These are phyloP conservation scores for Lactifluus echinatus DNA, from an alignment of 768 basidiomycete species.

Conservation along the genomic window DNA sequence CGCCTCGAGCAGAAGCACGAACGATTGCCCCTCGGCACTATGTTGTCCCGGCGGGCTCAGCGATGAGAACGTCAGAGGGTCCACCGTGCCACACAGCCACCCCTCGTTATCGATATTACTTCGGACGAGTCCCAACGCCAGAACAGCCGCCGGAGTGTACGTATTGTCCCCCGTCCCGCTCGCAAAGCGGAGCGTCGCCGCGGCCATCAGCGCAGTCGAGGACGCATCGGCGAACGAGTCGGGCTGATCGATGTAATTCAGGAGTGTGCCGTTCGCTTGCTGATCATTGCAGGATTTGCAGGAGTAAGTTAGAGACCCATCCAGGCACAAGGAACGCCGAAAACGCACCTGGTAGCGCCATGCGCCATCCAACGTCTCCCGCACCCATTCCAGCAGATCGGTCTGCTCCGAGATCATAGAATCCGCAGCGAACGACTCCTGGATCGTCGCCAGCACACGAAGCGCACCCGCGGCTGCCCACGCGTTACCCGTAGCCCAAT, in stretches of 20 bases:
- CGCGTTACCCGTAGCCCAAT: conserved; percentile 60
- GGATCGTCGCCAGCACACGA: conserved; percentile 50
- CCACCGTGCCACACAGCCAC: conserved; percentile 13
- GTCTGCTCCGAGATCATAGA: conserved; percentile 32
- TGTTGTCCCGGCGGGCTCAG: conserved; percentile 5
- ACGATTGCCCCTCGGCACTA: conserved; percentile 20
- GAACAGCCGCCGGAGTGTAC: conserved; percentile 34
- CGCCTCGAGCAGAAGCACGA: conserved; percentile 17
- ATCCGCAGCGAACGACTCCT: conserved; percentile 32
- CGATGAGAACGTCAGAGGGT: conserved; percentile 8
- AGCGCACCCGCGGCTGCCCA: conserved; percentile 67
- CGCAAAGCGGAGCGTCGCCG: conserved; percentile 48
- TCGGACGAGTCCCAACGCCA: conserved; percentile 32
- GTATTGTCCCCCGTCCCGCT: conserved; percentile 31
- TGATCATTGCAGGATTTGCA: conserved; percentile 23
- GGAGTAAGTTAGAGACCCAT: too few relatives aligned
- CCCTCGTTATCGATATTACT: conserved; percentile 31
- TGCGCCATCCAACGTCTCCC: conserved; percentile 38
- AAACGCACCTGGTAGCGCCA: conserved; percentile 38
- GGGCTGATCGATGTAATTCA: conserved; percentile 43
- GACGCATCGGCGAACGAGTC: conserved; percentile 47
- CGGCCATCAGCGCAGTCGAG: conserved; percentile 48
- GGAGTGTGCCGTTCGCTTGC: conserved; percentile 39
- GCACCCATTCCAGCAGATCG: conserved; percentile 43
- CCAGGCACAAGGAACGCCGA: too few relatives aligned